Evolutionary conservation across 805 yeast species (phyloP).

Genomic region (Yamadazyma laniorum): DNA sequence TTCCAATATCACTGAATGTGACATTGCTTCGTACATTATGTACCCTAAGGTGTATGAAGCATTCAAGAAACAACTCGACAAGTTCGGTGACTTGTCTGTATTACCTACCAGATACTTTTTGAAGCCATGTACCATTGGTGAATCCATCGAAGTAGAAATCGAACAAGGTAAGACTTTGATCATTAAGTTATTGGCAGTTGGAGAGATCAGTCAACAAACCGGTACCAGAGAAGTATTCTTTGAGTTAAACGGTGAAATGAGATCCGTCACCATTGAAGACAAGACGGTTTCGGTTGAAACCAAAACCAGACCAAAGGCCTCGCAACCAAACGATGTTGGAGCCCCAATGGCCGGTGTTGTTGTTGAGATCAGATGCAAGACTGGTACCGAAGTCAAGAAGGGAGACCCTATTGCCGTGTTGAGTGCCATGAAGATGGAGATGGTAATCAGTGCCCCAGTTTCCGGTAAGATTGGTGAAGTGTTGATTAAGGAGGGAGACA

Average conservation of each 20-base stretch:
- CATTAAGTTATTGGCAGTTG: conserved; percentile 87
- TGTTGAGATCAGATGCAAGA: conserved; percentile 88
- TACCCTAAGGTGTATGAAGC: conserved; percentile 96
- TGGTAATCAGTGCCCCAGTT: conserved; percentile 92
- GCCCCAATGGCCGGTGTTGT: conserved; percentile 99
- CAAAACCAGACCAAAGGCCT: conserved; percentile 87
- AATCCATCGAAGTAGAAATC: conserved; percentile 84
- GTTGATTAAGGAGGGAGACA: conserved; percentile 82
- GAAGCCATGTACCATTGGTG: conserved; percentile 82
- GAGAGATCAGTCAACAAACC: conserved; percentile 78
- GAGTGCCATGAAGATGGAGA: conserved; percentile 99
- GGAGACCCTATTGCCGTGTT: conserved; percentile 94
- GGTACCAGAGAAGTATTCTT: conserved; percentile 96
- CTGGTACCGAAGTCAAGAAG: conserved; percentile 86
- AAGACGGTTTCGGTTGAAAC: conserved; percentile 82
- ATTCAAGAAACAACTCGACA: conserved; percentile 68
- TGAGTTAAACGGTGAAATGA: conserved; percentile 97
- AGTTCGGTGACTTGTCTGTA: conserved; percentile 90
- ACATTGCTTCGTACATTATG: conserved; percentile 95
- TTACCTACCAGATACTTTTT: conserved; percentile 91
- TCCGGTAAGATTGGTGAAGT: conserved; percentile 81
- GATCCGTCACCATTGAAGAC: conserved; percentile 91
- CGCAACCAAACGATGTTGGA: conserved; percentile 89
- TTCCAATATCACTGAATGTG: conserved; percentile 68
- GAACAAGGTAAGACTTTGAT: conserved; percentile 94